phyloP scores from a whole-genome alignment of 495 filamentous ascomycete genomes.

The Talaromyces proteolyticus region DNA sequence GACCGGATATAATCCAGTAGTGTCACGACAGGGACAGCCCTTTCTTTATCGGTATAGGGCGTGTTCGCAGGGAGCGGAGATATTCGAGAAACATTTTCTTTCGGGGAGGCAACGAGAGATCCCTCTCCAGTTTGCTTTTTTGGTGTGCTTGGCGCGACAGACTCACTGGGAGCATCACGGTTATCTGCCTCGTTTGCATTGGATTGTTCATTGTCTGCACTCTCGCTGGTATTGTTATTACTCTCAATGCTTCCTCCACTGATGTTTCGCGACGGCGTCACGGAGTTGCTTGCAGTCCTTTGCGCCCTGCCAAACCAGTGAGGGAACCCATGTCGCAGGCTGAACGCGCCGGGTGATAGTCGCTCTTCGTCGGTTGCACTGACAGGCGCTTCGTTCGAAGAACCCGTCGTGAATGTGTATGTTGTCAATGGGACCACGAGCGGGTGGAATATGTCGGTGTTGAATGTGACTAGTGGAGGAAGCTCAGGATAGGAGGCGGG shows the following conservation, averaged over 20 bases:
- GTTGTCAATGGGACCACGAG: conserved; percentile 85
- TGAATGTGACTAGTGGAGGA: conserved; percentile 80
- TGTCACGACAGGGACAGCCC: conserved; percentile 26
- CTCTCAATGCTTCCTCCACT: conserved; percentile 20
- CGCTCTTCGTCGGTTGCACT: conserved; percentile 77
- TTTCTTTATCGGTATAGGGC: conserved; percentile 16
- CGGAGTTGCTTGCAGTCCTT: conserved; percentile 23
- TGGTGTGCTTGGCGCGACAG: not conserved
- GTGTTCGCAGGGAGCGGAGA: conserved; percentile 11
- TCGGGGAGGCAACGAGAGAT: not conserved
- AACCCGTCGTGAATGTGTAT: conserved; percentile 78
- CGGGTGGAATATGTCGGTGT: conserved; percentile 90
- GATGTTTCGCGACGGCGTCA: conserved; percentile 26
- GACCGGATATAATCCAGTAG: conserved; percentile 75
- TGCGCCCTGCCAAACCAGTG: conserved; percentile 65
- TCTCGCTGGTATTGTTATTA: not conserved
- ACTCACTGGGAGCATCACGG: not conserved
- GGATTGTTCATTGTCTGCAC: not conserved
- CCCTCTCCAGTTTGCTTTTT: not conserved
- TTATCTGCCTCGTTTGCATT: not conserved
- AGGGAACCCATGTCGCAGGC: conserved; percentile 82
- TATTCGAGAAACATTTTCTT: conserved; percentile 3
- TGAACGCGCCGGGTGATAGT: conserved; percentile 81
- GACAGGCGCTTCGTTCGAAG: conserved; percentile 61
- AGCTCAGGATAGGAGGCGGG: conserved; percentile 71